Conservation (phyloP, 78 protist genomes). For the Isochrysis galbana region DNA sequence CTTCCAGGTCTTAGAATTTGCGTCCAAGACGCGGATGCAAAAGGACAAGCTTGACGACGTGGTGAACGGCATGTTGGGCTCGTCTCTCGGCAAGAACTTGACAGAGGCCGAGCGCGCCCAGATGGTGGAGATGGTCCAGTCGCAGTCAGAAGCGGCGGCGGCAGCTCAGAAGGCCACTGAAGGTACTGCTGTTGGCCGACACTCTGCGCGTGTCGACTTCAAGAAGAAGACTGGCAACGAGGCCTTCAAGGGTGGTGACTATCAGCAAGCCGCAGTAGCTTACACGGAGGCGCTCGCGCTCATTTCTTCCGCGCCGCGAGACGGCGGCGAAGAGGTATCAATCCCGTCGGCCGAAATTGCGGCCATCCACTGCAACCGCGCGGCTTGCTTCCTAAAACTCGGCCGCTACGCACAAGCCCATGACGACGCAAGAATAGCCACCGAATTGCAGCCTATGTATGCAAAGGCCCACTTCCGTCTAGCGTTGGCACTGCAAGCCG, state of each 20-base stretch:
- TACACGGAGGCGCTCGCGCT: constrained; percentile 6
- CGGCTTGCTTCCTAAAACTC: constrained; percentile 14
- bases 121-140: neutral
- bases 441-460: neutral
- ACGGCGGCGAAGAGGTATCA: neutral
- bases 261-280: neutral
- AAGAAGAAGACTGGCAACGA: neutral
- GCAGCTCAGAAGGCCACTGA: neutral
- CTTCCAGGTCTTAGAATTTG: neutral
- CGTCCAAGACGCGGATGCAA: neutral
- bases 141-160: neutral
- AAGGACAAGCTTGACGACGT: constrained; percentile 11
- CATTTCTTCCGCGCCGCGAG: neutral
- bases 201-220: neutral
- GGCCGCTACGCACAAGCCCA: constrained; percentile 15
- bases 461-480: constrained; percentile 7
- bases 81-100: neutral
- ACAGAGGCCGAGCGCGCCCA: neutral
- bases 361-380: neutral
- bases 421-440: neutral
- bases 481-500: constrained; percentile 6
- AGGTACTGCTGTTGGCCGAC: neutral
- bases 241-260: neutral
- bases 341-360: neutral
- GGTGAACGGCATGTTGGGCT: neutral